Percentiles rank a stretch among this genome's conserved stretches.
These are phyloP conservation scores for Alternaria consortialis DNA, from an alignment of 2,329 filamentous ascomycete species.

Conservation along the genomic window DNA sequence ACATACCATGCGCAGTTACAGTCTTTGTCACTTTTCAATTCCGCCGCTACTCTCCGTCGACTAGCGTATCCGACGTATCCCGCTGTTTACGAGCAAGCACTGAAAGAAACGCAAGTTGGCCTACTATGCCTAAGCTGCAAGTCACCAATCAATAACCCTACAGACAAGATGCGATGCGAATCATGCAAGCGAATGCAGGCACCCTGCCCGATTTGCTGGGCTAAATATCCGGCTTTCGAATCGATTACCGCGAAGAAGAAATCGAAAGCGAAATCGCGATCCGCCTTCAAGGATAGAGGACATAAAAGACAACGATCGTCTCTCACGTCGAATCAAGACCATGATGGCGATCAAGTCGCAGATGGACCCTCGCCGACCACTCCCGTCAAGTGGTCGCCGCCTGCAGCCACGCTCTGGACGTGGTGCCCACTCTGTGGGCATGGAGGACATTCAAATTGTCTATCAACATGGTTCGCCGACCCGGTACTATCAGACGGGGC, in stretches of 20 bases:
- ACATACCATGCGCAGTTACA: constrained; percentile 66
- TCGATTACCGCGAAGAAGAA: constrained; percentile 42
- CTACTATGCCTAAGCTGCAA: constrained; percentile 66
- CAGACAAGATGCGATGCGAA: constrained; percentile 61
- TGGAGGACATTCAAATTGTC: constrained; percentile 66
- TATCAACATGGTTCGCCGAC: constrained; percentile 64
- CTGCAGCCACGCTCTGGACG: constrained; percentile 58
- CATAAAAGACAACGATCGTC: constrained; percentile 42
- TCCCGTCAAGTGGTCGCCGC: constrained; percentile 33
- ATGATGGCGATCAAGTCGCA: constrained; percentile 22
- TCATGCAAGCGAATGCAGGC: constrained; percentile 57
- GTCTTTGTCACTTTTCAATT: constrained; percentile 57
- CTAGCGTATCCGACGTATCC: constrained; percentile 65
- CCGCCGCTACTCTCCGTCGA: constrained; percentile 65
- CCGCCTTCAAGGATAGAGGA: constrained; percentile 29
- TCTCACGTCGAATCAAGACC: constrained; percentile 22
- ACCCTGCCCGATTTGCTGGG: constrained; percentile 57
- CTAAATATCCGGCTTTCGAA: constrained; percentile 54
- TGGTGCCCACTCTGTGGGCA: constrained; percentile 70
- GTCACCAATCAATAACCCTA: constrained; percentile 63
- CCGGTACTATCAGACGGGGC: constrained; percentile 58
- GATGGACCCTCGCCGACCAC: constrained; percentile 31
- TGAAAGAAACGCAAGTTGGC: constrained; percentile 63
- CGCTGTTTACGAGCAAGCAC: constrained; percentile 65
- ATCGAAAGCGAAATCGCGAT: constrained; percentile 35